phyloP scores from a whole-genome alignment of 768 basidiomycete species.

The Lanmaoa pseudosensibilis region DNA sequence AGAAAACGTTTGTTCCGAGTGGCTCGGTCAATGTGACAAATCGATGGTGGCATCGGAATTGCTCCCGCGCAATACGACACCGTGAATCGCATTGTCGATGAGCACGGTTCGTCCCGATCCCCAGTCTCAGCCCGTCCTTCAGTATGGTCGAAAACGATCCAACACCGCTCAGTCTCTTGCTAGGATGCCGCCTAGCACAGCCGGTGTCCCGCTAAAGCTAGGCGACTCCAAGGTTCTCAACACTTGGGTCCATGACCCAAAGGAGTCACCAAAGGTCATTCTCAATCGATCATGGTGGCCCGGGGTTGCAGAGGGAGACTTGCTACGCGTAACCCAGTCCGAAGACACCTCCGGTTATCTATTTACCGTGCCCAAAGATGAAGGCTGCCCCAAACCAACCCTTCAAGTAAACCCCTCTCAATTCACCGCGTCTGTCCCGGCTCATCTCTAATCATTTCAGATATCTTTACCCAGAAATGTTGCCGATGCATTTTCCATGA shows the following conservation, averaged over 20 bases:
- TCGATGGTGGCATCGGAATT: neutral
- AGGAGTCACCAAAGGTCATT: conserved; percentile 56
- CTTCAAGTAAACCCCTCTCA: conserved; percentile 50
- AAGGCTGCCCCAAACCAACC: conserved; percentile 57
- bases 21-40: neutral
- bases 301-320: conserved; percentile 75
- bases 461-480: conserved; percentile 74
- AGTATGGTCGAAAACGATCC: conserved; percentile 63
- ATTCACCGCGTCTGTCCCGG: neutral
- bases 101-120: conserved; percentile 62
- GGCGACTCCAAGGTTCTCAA: conserved; percentile 67
- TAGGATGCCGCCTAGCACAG: conserved; percentile 39
- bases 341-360: conserved; percentile 50
- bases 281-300: conserved; percentile 79
- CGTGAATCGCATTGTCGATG: conserved; percentile 39
- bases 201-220: conserved; percentile 45
- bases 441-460: conserved; percentile 34
- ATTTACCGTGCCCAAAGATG: conserved; percentile 68
- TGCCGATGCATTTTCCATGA: conserved; percentile 67
- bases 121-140: conserved; percentile 42
- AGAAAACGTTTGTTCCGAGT: too few relatives aligned
- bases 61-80: neutral
- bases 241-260: conserved; percentile 73
- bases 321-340: conserved; percentile 55
- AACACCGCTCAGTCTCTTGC: conserved; percentile 72